Evolutionary conservation across 2,329 filamentous ascomycete species (phyloP).

Genomic region (Sporothrix euskadiensis): DNA sequence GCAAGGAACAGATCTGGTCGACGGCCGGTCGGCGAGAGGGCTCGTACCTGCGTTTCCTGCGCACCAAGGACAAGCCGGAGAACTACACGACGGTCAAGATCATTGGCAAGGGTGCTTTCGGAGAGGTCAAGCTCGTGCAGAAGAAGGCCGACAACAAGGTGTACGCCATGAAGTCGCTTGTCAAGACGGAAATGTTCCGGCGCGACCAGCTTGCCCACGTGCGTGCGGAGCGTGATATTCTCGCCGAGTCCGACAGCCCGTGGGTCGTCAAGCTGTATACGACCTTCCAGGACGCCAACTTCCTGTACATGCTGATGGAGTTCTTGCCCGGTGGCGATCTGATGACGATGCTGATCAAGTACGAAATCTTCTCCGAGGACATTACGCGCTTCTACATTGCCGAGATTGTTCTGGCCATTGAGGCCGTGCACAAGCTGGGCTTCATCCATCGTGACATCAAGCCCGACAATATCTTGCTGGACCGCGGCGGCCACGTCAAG

Average conservation of each 20-base stretch:
- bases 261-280: constrained; percentile 99
- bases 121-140: constrained; percentile 96
- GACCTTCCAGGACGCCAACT: constrained; percentile 94
- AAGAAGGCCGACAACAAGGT: constrained; percentile 96
- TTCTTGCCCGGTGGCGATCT: constrained; percentile 96
- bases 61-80: constrained; percentile 87
- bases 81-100: constrained; percentile 98
- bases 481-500: constrained; percentile 95
- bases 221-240: constrained; percentile 93
- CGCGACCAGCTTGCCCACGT: constrained; percentile 98
- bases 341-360: constrained; percentile 99
- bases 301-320: constrained; percentile 99
- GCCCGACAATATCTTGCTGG: constrained; percentile 95
- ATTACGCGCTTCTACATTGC: constrained; percentile 99
- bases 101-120: constrained; percentile 98
- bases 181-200: constrained; percentile 99
- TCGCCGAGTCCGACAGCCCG: constrained; percentile 98
- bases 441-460: constrained; percentile 99
- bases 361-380: constrained; percentile 98
- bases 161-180: constrained; percentile 95
- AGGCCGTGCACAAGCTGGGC: constrained; percentile 94
- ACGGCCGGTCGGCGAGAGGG: constrained; percentile 85
- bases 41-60: constrained; percentile 88
- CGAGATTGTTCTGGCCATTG: constrained; percentile 96
- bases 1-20: constrained; percentile 82